These are phyloP conservation scores for Chimonanthus salicifolius DNA, from an alignment of 164 flowering plant genomes.

Conservation along the genomic window DNA sequence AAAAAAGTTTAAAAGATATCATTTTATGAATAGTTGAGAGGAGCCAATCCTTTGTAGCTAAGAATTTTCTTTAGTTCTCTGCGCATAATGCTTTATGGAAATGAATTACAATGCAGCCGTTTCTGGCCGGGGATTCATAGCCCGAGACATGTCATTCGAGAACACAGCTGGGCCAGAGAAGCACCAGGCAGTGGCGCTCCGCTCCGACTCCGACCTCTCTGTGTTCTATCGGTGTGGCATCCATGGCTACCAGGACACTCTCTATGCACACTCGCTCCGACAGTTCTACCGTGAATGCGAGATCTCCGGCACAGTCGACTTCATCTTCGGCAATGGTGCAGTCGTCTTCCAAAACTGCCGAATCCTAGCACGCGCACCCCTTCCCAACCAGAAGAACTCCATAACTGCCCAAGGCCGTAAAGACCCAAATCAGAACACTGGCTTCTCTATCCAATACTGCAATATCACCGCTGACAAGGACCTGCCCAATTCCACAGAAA, in stretches of 20 bases:
- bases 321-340: conserved; percentile 77
- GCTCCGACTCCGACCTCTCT: conserved; percentile 66
- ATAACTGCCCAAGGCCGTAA: conserved; percentile 54
- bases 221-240: conserved; percentile 76
- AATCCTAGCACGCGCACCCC: conserved; percentile 62
- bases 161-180: no score
- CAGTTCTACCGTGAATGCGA: conserved; percentile 55
- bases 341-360: conserved; percentile 60
- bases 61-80: no score
- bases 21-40: no score
- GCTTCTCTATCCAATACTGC: conserved; percentile 57
- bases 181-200: conserved; percentile 46
- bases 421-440: conserved; percentile 48
- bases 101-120: conserved; percentile 38
- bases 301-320: conserved; percentile 66
- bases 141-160: conserved; percentile 60
- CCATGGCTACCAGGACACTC: conserved; percentile 79
- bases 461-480: conserved; percentile 56
- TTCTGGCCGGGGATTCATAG: conserved; percentile 57
- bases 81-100: no score
- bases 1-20: no score
- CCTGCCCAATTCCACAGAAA: conserved; percentile 36
- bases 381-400: conserved; percentile 60
- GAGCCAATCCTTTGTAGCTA: no score
- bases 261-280: conserved; percentile 73